These are phyloP conservation scores for Discostella stelligeroides DNA, from an alignment of 108 stramenopile genomes.

Conservation along the genomic window DNA sequence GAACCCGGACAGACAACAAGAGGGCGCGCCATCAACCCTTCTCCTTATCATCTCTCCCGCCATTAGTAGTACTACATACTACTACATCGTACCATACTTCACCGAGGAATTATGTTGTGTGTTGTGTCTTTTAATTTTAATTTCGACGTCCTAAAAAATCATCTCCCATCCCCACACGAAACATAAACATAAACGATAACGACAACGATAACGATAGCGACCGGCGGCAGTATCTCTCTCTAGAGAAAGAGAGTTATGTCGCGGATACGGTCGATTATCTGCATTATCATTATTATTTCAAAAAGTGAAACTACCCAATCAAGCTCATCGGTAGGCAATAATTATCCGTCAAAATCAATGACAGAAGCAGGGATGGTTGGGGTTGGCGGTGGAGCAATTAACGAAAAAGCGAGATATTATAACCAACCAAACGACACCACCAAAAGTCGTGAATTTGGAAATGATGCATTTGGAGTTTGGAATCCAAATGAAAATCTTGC, in stretches of 20 bases:
- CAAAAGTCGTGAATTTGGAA: not conserved
- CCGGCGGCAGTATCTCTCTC: too few relatives aligned
- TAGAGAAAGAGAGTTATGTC: not conserved
- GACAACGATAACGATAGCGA: too few relatives aligned
- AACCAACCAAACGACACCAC: not conserved
- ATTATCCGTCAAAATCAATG: not conserved
- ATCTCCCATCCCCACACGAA: too few relatives aligned
- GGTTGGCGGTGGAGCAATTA: conserved; percentile 75
- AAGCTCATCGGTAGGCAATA: not conserved
- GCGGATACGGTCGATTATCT: not conserved
- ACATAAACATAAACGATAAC: too few relatives aligned
- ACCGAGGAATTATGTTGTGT: too few relatives aligned
- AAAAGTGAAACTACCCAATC: not conserved
- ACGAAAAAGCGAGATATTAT: conserved; percentile 71
- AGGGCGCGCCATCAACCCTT: too few relatives aligned
- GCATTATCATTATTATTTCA: not conserved
- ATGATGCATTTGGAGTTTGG: conserved; percentile 20
- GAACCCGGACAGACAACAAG: too few relatives aligned
- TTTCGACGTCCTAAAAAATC: too few relatives aligned
- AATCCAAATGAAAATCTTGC: conserved; percentile 53
- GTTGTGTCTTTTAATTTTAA: too few relatives aligned
- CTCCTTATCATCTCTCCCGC: too few relatives aligned
- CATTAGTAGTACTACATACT: too few relatives aligned
- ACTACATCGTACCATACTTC: too few relatives aligned
- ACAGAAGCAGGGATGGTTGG: not conserved